These are phyloP conservation scores for Pseudozyma flocculosa DNA, from an alignment of 1,284 basidiomycete species.

Conservation along the genomic window DNA sequence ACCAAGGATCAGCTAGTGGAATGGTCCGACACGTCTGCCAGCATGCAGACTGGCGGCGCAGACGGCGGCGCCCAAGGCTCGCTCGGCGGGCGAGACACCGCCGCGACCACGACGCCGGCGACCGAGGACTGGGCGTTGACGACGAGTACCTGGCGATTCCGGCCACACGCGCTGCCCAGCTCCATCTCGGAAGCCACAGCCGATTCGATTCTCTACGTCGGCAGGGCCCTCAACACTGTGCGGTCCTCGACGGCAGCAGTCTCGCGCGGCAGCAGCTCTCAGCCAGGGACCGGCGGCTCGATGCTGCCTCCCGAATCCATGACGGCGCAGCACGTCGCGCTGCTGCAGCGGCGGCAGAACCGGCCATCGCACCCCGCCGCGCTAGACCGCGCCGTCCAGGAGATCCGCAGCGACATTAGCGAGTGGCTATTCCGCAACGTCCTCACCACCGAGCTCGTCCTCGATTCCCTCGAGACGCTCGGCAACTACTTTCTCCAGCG, in stretches of 20 bases:
- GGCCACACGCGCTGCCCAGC: constrained; percentile 71
- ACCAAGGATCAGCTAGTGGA: constrained; percentile 17
- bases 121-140: constrained; percentile 2
- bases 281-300: background rate
- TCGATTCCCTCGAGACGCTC: constrained; percentile 73
- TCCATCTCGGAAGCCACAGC: constrained; percentile 71
- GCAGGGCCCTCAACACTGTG: constrained; percentile 82
- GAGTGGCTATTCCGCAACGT: constrained; percentile 91
- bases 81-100: too few relatives aligned
- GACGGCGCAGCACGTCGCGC: constrained; percentile 19
- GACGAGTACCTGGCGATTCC: constrained; percentile 57
- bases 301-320: constrained; percentile 19
- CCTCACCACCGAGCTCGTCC: constrained; percentile 76
- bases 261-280: background rate
- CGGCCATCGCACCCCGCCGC: constrained; percentile 8
- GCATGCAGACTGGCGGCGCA: too few relatives aligned
- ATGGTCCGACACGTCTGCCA: constrained; percentile 20
- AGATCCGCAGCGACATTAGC: constrained; percentile 72
- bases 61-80: too few relatives aligned
- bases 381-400: constrained; percentile 54
- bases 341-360: constrained; percentile 20
- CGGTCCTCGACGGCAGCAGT: constrained; percentile 45
- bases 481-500: constrained; percentile 69
- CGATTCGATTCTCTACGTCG: constrained; percentile 81
- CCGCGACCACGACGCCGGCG: constrained; percentile 19